A percentile compares a stretch with the other conserved stretches of the same genome.
phyloP scores from a whole-genome alignment of 2,329 filamentous ascomycete species.

The Didymella segeticola region DNA sequence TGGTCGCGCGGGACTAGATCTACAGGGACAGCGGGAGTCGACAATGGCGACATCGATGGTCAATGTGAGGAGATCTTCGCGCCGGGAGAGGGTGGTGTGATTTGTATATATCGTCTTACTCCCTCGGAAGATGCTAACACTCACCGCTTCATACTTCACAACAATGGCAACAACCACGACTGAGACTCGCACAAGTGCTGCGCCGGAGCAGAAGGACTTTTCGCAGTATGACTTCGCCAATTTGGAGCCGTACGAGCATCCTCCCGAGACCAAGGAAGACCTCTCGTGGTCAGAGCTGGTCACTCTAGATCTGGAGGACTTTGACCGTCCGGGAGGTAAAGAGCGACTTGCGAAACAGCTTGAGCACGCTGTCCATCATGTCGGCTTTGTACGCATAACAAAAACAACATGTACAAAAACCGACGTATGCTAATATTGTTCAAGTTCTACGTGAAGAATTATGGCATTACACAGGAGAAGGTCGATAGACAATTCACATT shows the following conservation, averaged over 20 bases:
- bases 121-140: background rate
- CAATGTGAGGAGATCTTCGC: background rate
- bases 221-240: conserved; percentile 43
- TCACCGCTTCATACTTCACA: background rate
- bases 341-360: conserved; percentile 62
- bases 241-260: conserved; percentile 51
- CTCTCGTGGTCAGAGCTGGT: conserved; percentile 63
- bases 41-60: conserved; percentile 6
- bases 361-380: conserved; percentile 59
- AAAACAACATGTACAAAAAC: background rate
- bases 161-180: conserved; percentile 32
- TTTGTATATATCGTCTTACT: background rate
- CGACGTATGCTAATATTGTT: background rate
- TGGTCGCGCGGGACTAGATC: background rate
- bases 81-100: background rate
- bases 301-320: conserved; percentile 63
- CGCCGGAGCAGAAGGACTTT: conserved; percentile 14
- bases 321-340: conserved; percentile 62
- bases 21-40: background rate
- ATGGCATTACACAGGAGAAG: conserved; percentile 65
- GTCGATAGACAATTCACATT: conserved; percentile 68
- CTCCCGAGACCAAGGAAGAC: conserved; percentile 56
- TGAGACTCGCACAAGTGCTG: conserved; percentile 12
- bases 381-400: conserved; percentile 48
- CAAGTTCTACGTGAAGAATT: conserved; percentile 69